Percentiles rank a stretch among this genome's conserved stretches.
phyloP scores from a whole-genome alignment of 176 grass and related monocot species.

The Aegilops speltoides region DNA sequence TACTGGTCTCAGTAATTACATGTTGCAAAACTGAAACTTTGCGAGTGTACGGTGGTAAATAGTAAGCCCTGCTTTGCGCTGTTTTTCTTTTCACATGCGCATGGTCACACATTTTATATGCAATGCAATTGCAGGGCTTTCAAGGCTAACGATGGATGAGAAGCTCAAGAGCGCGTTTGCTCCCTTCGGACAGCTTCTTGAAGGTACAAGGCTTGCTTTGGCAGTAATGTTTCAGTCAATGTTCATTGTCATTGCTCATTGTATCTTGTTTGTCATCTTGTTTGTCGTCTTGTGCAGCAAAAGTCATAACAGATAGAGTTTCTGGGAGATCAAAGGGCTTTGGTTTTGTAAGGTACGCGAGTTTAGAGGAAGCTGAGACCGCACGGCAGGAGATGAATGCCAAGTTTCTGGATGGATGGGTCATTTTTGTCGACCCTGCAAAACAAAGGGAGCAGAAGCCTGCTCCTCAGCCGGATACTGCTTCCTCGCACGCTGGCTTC shows the following conservation, averaged over 20 bases:
- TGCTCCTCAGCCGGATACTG: slow-evolving; percentile 10
- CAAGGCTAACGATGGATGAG: slow-evolving; percentile 81
- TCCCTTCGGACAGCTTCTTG: slow-evolving; percentile 71
- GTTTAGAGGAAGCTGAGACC: slow-evolving; percentile 73
- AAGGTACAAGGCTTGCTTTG: slow-evolving; percentile 43
- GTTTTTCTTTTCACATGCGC: background rate
- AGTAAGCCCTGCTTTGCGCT: background rate
- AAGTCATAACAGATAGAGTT: slow-evolving; percentile 67
- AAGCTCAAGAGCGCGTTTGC: slow-evolving; percentile 75
- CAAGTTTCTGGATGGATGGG: slow-evolving; percentile 93
- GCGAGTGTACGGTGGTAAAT: background rate
- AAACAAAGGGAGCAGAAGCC: slow-evolving; percentile 65
- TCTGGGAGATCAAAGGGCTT: slow-evolving; percentile 95
- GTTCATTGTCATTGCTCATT: slow-evolving; percentile 23
- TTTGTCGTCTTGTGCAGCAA: slow-evolving; percentile 44
- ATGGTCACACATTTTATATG: background rate
- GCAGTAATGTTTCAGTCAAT: background rate
- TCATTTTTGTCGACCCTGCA: slow-evolving; percentile 93
- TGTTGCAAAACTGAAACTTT: background rate
- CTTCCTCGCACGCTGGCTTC: slow-evolving; percentile 42
- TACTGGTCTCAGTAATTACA: background rate
- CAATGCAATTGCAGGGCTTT: slow-evolving; percentile 58
- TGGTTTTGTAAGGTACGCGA: slow-evolving; percentile 70
- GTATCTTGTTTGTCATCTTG: background rate
- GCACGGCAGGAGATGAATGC: slow-evolving; percentile 85